Conservation (phyloP, 305 asterid genomes). For the Fraxinus ornus region DNA sequence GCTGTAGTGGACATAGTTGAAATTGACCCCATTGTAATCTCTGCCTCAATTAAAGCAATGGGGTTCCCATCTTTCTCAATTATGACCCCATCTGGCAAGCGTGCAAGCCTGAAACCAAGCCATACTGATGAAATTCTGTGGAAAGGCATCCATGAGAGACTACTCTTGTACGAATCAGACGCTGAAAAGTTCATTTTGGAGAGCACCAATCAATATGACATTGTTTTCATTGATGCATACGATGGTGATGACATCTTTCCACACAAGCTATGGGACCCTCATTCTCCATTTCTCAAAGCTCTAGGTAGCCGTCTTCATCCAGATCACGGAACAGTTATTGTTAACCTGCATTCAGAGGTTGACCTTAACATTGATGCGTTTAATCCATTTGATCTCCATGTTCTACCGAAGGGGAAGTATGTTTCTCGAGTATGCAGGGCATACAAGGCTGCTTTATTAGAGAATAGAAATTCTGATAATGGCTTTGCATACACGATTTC, state of each 20-base stretch:
- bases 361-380: constrained; percentile 32
- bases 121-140: constrained; percentile 54
- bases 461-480: constrained; percentile 17
- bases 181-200: constrained; percentile 71
- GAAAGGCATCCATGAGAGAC: constrained; percentile 80
- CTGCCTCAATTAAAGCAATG: constrained; percentile 81
- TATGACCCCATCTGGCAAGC: constrained; percentile 47
- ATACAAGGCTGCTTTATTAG: constrained; percentile 51
- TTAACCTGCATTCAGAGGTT: constrained; percentile 73
- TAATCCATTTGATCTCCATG: constrained; percentile 15
- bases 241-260: constrained; percentile 85
- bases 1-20: constrained; percentile 73
- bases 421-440: constrained; percentile 47
- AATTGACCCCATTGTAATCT: constrained; percentile 71
- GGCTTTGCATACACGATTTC: constrained; percentile 62
- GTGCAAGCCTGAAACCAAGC: constrained; percentile 36
- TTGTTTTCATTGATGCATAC: constrained; percentile 77
- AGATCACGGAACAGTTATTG: constrained; percentile 72
- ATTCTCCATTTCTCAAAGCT: constrained; percentile 58
- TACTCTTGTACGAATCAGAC: constrained; percentile 53
- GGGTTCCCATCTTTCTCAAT: constrained; percentile 77
- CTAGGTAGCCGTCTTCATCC: constrained; percentile 63
- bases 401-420: constrained; percentile 52
- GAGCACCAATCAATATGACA: constrained; percentile 53
- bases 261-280: constrained; percentile 59